Evolutionary conservation across 129 eudicot species (phyloP).

Genomic region (Pseudognaphalium luteoalbum): DNA sequence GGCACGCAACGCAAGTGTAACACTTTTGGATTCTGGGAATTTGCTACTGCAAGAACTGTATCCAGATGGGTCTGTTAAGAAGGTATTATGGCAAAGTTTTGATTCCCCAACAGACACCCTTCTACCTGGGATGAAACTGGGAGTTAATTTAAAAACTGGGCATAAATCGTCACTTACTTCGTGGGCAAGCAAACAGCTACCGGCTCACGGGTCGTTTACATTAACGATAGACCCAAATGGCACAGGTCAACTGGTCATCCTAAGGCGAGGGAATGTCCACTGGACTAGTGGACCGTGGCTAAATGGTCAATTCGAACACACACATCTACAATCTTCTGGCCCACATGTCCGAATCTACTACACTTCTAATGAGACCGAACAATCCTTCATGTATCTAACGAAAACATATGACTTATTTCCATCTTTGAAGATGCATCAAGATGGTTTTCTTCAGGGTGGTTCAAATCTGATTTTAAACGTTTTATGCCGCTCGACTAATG

Average conservation of each 20-base stretch:
- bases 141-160: slow-evolving; percentile 38
- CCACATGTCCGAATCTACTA: slow-evolving; percentile 14
- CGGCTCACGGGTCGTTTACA: slow-evolving; percentile 18
- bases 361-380: slow-evolving; percentile 31
- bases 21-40: slow-evolving; percentile 29
- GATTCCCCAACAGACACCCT: slow-evolving; percentile 37
- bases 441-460: neutral
- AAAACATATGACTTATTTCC: slow-evolving; percentile 20
- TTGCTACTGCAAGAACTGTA: slow-evolving; percentile 31
- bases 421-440: slow-evolving; percentile 20
- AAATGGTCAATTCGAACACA: slow-evolving; percentile 12
- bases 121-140: slow-evolving; percentile 40
- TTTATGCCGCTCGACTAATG: no score
- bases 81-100: slow-evolving; percentile 44
- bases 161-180: slow-evolving; percentile 37
- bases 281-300: slow-evolving; percentile 46
- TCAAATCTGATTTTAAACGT: no score
- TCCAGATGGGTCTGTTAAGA: slow-evolving; percentile 26
- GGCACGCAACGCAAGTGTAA: slow-evolving; percentile 16
- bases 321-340: slow-evolving; percentile 1
- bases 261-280: slow-evolving; percentile 30
- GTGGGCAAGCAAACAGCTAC: slow-evolving; percentile 5
- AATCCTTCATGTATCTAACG: slow-evolving; percentile 27
- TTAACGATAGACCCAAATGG: slow-evolving; percentile 7
- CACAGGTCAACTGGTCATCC: slow-evolving; percentile 27